A percentile compares a stretch with the other conserved stretches of the same genome.
These are phyloP conservation scores for Ganoderma boninense DNA, from an alignment of 1,284 basidiomycete species.

Conservation along the genomic window DNA sequence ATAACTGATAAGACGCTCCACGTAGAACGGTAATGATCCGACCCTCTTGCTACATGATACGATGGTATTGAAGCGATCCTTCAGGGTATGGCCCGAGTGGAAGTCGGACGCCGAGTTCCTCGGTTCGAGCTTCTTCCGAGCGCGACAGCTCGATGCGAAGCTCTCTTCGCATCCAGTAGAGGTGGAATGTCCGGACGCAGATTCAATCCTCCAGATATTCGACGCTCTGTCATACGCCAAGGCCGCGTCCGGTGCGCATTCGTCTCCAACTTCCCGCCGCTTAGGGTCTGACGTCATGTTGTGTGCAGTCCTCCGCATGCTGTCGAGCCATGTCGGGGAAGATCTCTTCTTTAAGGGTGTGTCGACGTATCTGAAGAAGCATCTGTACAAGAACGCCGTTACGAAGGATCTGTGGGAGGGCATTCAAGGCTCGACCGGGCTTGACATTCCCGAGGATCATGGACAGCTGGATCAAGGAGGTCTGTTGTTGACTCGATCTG, in stretches of 20 bases:
- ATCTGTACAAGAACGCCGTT: constrained; percentile 85
- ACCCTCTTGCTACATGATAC: not conserved
- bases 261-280: no score
- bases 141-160: constrained; percentile 88
- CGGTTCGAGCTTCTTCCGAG: constrained; percentile 73
- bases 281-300: not conserved
- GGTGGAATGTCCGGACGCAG: constrained; percentile 89
- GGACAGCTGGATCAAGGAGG: constrained; percentile 93
- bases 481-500: constrained; percentile 33
- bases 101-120: constrained; percentile 78
- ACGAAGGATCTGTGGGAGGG: constrained; percentile 93
- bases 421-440: constrained; percentile 80
- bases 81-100: constrained; percentile 83
- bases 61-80: not conserved
- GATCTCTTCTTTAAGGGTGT: constrained; percentile 89
- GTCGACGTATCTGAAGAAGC: constrained; percentile 91
- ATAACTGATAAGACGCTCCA: not conserved
- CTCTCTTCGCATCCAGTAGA: constrained; percentile 96
- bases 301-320: constrained; percentile 86
- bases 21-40: constrained; percentile 53
- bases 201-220: constrained; percentile 90
- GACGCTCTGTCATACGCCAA: constrained; percentile 89
- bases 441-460: constrained; percentile 87
- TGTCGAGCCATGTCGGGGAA: constrained; percentile 89
- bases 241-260: constrained; percentile 75